Conservation (phyloP, 176 grass and related monocot species). For the Otatea glauca region DNA sequence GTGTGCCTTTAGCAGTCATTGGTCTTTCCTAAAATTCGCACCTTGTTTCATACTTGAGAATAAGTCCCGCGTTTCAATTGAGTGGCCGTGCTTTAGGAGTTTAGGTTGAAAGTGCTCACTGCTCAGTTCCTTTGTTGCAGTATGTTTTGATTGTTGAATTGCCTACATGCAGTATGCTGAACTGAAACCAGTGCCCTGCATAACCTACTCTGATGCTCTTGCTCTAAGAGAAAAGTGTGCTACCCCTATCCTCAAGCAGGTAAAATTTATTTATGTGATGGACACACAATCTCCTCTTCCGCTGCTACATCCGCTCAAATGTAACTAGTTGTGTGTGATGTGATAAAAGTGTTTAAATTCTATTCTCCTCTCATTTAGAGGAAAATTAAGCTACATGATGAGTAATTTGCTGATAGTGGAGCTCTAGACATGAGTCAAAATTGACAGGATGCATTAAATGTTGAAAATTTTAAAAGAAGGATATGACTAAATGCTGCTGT, state of each 20-base stretch:
- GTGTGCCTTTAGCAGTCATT: conserved; percentile 20
- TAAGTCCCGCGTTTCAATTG: background rate
- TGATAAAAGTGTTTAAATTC: background rate
- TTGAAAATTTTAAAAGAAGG: background rate
- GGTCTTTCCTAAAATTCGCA: conserved; percentile 6
- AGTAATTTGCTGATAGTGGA: background rate
- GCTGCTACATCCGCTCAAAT: background rate
- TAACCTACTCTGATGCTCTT: conserved; percentile 81
- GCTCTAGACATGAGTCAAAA: background rate
- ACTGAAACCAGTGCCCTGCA: conserved; percentile 89
- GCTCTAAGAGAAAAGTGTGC: conserved; percentile 90
- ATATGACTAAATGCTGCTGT: background rate
- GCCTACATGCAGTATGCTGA: conserved; percentile 82
- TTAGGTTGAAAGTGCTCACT: conserved; percentile 2
- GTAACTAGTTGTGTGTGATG: conserved; percentile 1
- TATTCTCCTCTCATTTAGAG: background rate
- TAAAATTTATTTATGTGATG: conserved; percentile 41
- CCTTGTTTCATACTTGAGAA: conserved; percentile 6
- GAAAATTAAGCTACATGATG: background rate
- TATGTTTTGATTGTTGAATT: conserved; percentile 43
- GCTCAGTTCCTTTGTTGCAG: background rate
- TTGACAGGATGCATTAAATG: background rate
- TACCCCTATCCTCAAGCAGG: conserved; percentile 91
- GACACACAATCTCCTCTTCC: background rate
- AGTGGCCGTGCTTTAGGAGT: background rate